Evolutionary conservation across 331 rosid species (phyloP).

Genomic region (Stylosanthes scabra): DNA sequence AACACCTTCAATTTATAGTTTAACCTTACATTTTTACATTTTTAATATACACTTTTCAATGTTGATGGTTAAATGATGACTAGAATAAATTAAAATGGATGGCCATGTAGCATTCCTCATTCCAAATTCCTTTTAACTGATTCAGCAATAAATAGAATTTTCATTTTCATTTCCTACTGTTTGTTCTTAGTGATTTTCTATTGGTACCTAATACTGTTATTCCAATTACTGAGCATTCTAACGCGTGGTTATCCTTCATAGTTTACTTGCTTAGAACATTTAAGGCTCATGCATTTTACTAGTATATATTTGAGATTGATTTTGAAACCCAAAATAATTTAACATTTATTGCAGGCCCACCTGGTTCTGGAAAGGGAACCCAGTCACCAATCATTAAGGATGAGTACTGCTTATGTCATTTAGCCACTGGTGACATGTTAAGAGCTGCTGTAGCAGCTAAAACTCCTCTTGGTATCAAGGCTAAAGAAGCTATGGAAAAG

Average conservation of each 20-base stretch:
- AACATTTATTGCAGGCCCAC: constrained; percentile 82
- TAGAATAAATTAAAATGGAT: too few species aligned
- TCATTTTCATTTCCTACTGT: too few species aligned
- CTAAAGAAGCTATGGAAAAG: constrained; percentile 99
- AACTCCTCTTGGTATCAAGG: constrained; percentile 94
- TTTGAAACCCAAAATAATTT: background rate
- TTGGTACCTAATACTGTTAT: constrained; percentile 6
- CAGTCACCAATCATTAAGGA: constrained; percentile 98
- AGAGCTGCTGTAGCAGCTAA: constrained; percentile 94
- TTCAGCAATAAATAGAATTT: too few species aligned
- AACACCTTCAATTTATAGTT: too few species aligned
- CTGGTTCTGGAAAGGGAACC: constrained; percentile 99
- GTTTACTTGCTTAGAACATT: constrained; percentile 10
- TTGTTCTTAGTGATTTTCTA: background rate
- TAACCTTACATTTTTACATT: too few species aligned
- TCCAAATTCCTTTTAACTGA: too few species aligned
- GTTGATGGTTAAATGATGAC: too few species aligned
- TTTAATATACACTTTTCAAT: too few species aligned
- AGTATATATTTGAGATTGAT: constrained; percentile 7
- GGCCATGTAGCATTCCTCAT: too few species aligned
- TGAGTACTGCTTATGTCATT: constrained; percentile 96
- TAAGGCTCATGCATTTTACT: background rate
- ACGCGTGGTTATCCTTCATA: constrained; percentile 8
- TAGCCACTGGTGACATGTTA: constrained; percentile 99
- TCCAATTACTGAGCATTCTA: too few species aligned